Evolutionary conservation across 768 basidiomycete genomes (phyloP), one percentile per base, ranked within the genome.

Genomic region (Pholiota molesta): DNA sequence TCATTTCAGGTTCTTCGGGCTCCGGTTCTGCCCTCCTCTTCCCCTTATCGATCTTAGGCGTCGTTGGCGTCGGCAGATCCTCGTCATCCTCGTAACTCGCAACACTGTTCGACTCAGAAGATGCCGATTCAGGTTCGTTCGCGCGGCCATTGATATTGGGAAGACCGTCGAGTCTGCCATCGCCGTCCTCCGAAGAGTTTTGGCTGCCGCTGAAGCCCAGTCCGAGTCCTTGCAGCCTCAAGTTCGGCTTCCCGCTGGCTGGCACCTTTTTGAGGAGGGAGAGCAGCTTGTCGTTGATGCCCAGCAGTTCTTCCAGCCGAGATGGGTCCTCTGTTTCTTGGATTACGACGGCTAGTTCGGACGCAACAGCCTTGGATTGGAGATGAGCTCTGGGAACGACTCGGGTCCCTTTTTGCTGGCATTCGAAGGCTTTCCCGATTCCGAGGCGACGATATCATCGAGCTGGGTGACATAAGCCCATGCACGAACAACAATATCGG

Each of bases 41-140:
- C 59, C 92, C 92, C 72, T 94, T 94, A 73, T 94, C 90, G 16
- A 89, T 70, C 52, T 81, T 81, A 0, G 90, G 89, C 19, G 89
- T 90, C 44, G 81, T 77, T 14, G 80, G 83, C 21, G 73, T 74
- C 21, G 61, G 56, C 13, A 75, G 68, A 2, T 78, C 80, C 7
- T 74, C 79, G 1, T 72, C 71, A 9, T 64, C 68, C 2, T 68
- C 70, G 37, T 66, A 60, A 26, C 61, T 65, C 37, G 58, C 66
- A n/a, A 47, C 62, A 28, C 67, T 68, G 29, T 65, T 65, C 14
- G 60, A 60, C 39, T 68, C 69, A 9, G 66, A 61, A 26, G 58
- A 61, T 6, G 40, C 57, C 21, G 31, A 26, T 10, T 52, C 62
- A 45, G 60, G 57, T 16, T 62, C 65, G 52, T 62, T 60, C 13